Conservation (phyloP, 2,329 filamentous ascomycete species). For the Penicillium sp. region DNA sequence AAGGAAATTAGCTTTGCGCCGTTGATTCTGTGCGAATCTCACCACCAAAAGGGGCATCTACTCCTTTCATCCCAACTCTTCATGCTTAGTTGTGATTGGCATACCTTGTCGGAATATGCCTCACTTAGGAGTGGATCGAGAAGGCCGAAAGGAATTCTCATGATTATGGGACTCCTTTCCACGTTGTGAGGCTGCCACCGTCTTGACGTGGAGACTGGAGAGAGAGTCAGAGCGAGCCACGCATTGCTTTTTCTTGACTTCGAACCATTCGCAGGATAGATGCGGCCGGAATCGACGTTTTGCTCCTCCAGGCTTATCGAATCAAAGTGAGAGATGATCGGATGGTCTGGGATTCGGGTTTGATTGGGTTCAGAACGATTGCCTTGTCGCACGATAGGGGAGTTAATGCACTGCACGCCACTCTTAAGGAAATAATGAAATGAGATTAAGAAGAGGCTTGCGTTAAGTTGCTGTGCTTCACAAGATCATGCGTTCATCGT, state of each 20-base stretch:
- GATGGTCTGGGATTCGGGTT: not conserved
- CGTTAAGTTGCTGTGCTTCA: constrained; percentile 3
- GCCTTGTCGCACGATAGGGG: constrained; percentile 9
- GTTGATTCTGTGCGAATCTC: constrained; percentile 30
- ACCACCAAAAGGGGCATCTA: constrained; percentile 22
- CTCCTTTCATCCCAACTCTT: not conserved
- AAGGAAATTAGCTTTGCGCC: constrained; percentile 39
- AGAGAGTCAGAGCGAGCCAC: not conserved
- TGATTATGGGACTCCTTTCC: not conserved
- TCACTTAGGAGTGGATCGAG: not conserved
- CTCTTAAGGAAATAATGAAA: not conserved
- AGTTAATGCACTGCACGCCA: constrained; percentile 5
- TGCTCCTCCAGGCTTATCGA: not conserved
- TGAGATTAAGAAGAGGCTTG: constrained; percentile 2
- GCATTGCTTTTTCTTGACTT: not conserved
- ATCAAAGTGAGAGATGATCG: not conserved
- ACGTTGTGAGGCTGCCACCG: not conserved
- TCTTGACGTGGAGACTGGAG: not conserved
- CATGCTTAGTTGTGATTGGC: not conserved
- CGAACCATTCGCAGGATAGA: not conserved
- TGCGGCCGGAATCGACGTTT: not conserved
- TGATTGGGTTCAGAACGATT: constrained; percentile 13
- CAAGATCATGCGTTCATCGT: constrained; percentile 9
- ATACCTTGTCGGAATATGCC: constrained; percentile 1
- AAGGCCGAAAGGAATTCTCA: not conserved